These are phyloP conservation scores for Penicillium longicatenatum DNA, from an alignment of 495 filamentous ascomycete species.

Conservation along the genomic window DNA sequence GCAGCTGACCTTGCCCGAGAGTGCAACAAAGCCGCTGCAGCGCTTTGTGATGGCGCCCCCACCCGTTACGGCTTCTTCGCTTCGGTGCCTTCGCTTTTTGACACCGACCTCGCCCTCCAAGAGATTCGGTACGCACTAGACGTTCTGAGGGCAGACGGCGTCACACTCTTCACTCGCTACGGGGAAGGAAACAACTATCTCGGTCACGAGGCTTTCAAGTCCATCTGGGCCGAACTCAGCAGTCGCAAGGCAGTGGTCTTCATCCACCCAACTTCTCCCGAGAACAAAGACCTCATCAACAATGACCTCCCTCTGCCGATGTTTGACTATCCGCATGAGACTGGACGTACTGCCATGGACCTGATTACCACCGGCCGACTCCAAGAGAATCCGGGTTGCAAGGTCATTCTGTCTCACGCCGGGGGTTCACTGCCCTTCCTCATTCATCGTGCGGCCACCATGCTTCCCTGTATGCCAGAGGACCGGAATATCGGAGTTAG, in stretches of 20 bases:
- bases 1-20: conserved; percentile 37
- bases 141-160: conserved; percentile 49
- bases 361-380: conserved; percentile 39
- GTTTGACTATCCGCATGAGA: conserved; percentile 58
- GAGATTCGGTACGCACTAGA: conserved; percentile 52
- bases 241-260: conserved; percentile 44
- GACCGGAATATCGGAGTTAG: conserved; percentile 32
- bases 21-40: conserved; percentile 45
- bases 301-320: conserved; percentile 40
- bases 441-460: conserved; percentile 21
- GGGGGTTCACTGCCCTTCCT: conserved; percentile 54
- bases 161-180: conserved; percentile 56
- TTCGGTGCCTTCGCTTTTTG: conserved; percentile 42
- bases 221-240: conserved; percentile 52
- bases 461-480: conserved; percentile 30
- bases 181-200: conserved; percentile 51
- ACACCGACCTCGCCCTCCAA: conserved; percentile 33
- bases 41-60: conserved; percentile 44
- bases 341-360: conserved; percentile 51
- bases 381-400: conserved; percentile 37
- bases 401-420: conserved; percentile 55
- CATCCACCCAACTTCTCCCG: conserved; percentile 52
- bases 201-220: conserved; percentile 42
- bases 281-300: conserved; percentile 39
- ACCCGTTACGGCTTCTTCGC: conserved; percentile 51